Conservation (phyloP, 768 basidiomycete genomes). For the Peribolospora baueri region DNA sequence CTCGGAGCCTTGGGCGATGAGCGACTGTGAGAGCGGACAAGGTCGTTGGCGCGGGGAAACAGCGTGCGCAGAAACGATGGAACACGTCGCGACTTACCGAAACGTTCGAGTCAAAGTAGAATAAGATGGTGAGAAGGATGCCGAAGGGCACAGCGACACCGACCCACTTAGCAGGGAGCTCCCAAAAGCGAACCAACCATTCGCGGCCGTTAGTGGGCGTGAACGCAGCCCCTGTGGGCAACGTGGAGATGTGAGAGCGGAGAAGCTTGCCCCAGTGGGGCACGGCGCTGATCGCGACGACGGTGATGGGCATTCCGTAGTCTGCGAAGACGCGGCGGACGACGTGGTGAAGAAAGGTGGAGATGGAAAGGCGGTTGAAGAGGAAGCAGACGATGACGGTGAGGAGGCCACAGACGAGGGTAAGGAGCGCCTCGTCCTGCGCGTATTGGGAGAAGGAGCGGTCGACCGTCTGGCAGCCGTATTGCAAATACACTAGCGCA, state of each 20-base stretch:
- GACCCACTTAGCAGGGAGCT: conserved; percentile 67
- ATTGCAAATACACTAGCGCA: conserved; percentile 44
- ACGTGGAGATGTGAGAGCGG: conserved; percentile 32
- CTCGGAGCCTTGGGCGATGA: conserved; percentile 74
- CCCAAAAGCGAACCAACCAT: conserved; percentile 78
- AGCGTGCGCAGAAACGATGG: background rate
- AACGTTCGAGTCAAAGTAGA: conserved; percentile 89
- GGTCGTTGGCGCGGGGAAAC: background rate
- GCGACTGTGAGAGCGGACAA: conserved; percentile 28
- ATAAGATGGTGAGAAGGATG: conserved; percentile 60
- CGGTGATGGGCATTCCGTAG: conserved; percentile 74
- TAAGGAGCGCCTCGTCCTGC: conserved; percentile 30
- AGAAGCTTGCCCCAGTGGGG: conserved; percentile 72
- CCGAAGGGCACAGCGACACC: conserved; percentile 76
- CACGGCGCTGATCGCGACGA: conserved; percentile 47
- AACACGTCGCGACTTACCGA: conserved; percentile 32
- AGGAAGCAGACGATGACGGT: conserved; percentile 54
- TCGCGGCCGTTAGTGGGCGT: conserved; percentile 39
- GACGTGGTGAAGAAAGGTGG: conserved; percentile 44
- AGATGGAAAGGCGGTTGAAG: conserved; percentile 40
- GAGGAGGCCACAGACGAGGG: conserved; percentile 47
- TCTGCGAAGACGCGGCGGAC: conserved; percentile 53
- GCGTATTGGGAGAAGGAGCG: conserved; percentile 32
- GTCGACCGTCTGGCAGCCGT: conserved; percentile 61
- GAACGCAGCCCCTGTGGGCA: conserved; percentile 47